Conservation (phyloP, 345 rosid species). For the Litchi chinensis region DNA sequence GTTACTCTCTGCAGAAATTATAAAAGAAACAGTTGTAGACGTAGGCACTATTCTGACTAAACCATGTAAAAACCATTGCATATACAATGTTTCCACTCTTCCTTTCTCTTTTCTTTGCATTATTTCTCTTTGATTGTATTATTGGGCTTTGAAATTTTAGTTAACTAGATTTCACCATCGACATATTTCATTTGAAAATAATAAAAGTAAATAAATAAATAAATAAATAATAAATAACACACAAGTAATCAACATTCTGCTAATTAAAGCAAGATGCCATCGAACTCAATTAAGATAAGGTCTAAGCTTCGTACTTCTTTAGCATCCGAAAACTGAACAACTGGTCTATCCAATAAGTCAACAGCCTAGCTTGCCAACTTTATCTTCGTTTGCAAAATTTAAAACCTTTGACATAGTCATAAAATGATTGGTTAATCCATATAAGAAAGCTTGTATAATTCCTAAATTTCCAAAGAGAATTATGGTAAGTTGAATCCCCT, state of each 20-base stretch:
- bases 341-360: conserved; percentile 63
- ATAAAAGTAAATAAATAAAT: no score
- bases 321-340: conserved; percentile 40
- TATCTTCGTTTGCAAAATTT: conserved; percentile 40
- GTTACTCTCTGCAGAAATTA: no score
- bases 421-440: background rate
- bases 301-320: conserved; percentile 45
- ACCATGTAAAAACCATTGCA: no score
- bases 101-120: no score
- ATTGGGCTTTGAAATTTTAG: no score
- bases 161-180: no score
- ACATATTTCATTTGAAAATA: no score
- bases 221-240: no score
- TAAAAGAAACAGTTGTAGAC: no score
- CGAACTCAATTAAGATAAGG: conserved; percentile 1
- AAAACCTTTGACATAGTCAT: background rate
- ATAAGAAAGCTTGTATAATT: background rate
- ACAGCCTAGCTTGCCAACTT: conserved; percentile 66
- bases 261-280: background rate
- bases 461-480: background rate
- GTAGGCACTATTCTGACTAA: no score
- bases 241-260: background rate
- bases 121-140: no score
- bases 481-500: background rate
- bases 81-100: no score